A percentile compares a stretch with the other conserved stretches of the same genome.
Evolutionary conservation across 1,284 basidiomycete species (phyloP).

Genomic region (Leccinum huronense): DNA sequence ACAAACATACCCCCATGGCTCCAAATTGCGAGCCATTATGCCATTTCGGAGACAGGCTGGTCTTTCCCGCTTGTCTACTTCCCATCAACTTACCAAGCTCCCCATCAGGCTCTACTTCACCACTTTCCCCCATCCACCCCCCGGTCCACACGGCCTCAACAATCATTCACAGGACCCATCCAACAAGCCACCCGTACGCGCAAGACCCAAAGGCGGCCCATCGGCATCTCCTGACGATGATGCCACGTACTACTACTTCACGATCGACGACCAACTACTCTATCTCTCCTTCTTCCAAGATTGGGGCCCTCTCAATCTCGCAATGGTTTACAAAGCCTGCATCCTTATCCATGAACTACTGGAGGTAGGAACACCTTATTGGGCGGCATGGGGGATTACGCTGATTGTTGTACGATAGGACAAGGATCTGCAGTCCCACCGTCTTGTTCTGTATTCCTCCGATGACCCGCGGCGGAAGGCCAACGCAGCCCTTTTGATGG

Average conservation of each 20-base stretch:
- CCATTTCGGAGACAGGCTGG: conserved; percentile 70
- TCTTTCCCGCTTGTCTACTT: conserved; percentile 12
- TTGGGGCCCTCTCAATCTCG: conserved; percentile 91
- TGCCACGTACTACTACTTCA: conserved; percentile 80
- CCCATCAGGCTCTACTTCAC: conserved; percentile 73
- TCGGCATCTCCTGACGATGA: conserved; percentile 65
- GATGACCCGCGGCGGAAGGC: conserved; percentile 85
- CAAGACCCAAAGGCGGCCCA: conserved; percentile 54
- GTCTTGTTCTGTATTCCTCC: conserved; percentile 88
- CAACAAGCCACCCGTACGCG: conserved; percentile 58
- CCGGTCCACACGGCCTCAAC: conserved; percentile 63
- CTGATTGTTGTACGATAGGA: conserved; percentile 49
- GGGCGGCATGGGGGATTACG: conserved; percentile 4
- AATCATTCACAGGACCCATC: conserved; percentile 47
- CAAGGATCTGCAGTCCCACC: conserved; percentile 60
- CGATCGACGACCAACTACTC: conserved; percentile 86
- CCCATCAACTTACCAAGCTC: conserved; percentile 13
- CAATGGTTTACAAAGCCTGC: conserved; percentile 93
- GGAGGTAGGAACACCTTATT: conserved; percentile 49
- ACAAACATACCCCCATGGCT: conserved; percentile 37
- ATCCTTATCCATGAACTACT: conserved; percentile 88
- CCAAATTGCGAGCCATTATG: conserved; percentile 71
- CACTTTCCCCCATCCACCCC: conserved; percentile 71
- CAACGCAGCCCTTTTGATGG: conserved; percentile 90
- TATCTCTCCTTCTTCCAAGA: conserved; percentile 96